phyloP scores from a whole-genome alignment of 352 stramenopile species.

The Globisporangium orthogonon region DNA sequence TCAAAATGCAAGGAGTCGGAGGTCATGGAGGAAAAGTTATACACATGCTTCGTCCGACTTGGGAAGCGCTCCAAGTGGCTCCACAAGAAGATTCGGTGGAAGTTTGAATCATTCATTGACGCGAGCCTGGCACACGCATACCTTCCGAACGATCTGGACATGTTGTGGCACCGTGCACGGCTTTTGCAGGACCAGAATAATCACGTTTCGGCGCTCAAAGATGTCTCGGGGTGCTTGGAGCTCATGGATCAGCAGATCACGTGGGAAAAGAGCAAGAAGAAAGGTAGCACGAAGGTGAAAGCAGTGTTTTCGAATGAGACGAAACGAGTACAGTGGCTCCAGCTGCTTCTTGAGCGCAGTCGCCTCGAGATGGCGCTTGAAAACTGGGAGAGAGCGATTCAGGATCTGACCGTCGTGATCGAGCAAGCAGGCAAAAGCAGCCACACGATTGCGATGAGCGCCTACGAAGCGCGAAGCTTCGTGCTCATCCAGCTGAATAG shows the following conservation, averaged over 20 bases:
- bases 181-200: conserved; percentile 35
- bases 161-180: conserved; percentile 35
- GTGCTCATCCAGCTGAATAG: conserved; percentile 29
- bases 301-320: conserved; percentile 29
- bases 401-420: conserved; percentile 38
- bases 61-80: conserved; percentile 45
- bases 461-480: conserved; percentile 28
- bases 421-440: conserved; percentile 29
- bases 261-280: conserved; percentile 28
- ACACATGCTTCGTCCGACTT: conserved; percentile 32
- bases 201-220: conserved; percentile 27
- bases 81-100: conserved; percentile 31
- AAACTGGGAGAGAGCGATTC: conserved; percentile 33
- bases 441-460: conserved; percentile 14
- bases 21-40: conserved; percentile 44
- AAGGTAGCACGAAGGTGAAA: conserved; percentile 18
- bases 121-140: conserved; percentile 41
- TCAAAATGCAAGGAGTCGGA: conserved; percentile 55
- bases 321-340: conserved; percentile 36
- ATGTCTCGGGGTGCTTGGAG: conserved; percentile 36
- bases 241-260: conserved; percentile 27
- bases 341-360: conserved; percentile 36
- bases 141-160: conserved; percentile 41
- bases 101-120: conserved; percentile 50
- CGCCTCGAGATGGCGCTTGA: conserved; percentile 27